phyloP scores from a whole-genome alignment of 148 eudicot species.

The Rhododendron vialii region DNA sequence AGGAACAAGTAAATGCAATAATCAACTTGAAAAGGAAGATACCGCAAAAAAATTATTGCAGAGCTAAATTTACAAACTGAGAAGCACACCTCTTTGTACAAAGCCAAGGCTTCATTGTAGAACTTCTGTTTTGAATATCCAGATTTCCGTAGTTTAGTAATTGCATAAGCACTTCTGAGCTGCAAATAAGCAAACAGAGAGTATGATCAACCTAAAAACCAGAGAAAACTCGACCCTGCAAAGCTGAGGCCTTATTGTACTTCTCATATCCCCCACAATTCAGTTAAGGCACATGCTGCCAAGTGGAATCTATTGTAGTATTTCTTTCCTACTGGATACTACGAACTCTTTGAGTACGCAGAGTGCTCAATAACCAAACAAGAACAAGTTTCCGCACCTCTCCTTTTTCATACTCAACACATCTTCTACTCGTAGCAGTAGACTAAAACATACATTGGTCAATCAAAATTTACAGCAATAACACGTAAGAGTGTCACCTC shows the following conservation, averaged over 20 bases:
- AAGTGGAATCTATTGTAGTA: not conserved
- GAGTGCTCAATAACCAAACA: not conserved
- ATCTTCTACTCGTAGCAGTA: not conserved
- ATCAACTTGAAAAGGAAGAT: not conserved
- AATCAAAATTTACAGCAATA: not conserved
- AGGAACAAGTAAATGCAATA: not conserved
- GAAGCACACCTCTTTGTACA: constrained; percentile 74
- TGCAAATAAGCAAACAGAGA: constrained; percentile 30
- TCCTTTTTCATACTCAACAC: not conserved
- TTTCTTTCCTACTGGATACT: not conserved
- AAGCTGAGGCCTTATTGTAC: constrained; percentile 1
- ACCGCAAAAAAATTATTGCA: not conserved
- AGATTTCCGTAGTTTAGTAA: constrained; percentile 66
- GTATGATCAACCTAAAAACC: not conserved
- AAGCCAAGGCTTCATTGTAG: constrained; percentile 66
- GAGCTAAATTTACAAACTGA: not conserved
- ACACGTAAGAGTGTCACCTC: constrained; percentile 50
- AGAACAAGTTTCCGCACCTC: not conserved
- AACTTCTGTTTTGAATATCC: constrained; percentile 82
- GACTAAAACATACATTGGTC: not conserved
- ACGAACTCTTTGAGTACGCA: not conserved
- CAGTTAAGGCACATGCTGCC: not conserved
- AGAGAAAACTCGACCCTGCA: not conserved
- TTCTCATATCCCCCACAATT: not conserved
- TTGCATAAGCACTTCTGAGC: constrained; percentile 91